Conservation (phyloP, 352 stramenopile genomes). For the Pythium rhizo-oryzae region DNA sequence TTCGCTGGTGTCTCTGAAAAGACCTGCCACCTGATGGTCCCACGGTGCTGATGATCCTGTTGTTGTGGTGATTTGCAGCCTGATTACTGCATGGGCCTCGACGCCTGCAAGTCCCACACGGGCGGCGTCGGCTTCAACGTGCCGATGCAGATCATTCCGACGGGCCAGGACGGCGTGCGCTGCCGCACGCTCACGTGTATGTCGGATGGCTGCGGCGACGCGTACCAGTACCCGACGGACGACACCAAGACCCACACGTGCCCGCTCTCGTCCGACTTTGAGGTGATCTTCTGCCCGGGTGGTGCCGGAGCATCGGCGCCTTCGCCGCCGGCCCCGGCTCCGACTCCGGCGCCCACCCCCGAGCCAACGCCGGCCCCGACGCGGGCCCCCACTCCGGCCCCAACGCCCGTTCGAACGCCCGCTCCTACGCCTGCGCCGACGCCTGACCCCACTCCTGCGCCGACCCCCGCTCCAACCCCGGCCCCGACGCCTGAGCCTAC, state of each 20-base stretch:
- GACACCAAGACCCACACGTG: slow-evolving; percentile 72
- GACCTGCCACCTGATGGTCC: too few relatives aligned
- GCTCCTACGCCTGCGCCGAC: slow-evolving; percentile 2
- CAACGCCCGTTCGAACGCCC: slow-evolving; percentile 5
- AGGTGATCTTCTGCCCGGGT: slow-evolving; percentile 50
- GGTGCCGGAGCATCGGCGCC: slow-evolving; percentile 27
- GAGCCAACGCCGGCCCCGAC: slow-evolving; percentile 24
- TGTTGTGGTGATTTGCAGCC: slow-evolving; percentile 28
- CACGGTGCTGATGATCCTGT: too few relatives aligned
- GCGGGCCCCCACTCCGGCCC: slow-evolving; percentile 26
- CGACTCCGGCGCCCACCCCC: slow-evolving; percentile 7
- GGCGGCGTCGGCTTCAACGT: slow-evolving; percentile 75
- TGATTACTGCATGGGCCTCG: slow-evolving; percentile 52
- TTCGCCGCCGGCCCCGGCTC: slow-evolving; percentile 22
- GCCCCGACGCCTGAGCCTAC: not conserved
- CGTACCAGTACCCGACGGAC: slow-evolving; percentile 72
- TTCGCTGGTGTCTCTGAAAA: too few relatives aligned
- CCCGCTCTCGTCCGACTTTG: slow-evolving; percentile 31
- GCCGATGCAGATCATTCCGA: slow-evolving; percentile 61
- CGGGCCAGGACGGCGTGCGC: not conserved
- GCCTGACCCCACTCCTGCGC: not conserved
- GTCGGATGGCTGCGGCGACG: slow-evolving; percentile 55
- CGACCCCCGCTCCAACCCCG: not conserved
- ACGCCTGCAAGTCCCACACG: slow-evolving; percentile 55
- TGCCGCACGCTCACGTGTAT: slow-evolving; percentile 57